Conservation (phyloP, 2,329 filamentous ascomycete species). For the Aaosphaeria pasadenensis region DNA sequence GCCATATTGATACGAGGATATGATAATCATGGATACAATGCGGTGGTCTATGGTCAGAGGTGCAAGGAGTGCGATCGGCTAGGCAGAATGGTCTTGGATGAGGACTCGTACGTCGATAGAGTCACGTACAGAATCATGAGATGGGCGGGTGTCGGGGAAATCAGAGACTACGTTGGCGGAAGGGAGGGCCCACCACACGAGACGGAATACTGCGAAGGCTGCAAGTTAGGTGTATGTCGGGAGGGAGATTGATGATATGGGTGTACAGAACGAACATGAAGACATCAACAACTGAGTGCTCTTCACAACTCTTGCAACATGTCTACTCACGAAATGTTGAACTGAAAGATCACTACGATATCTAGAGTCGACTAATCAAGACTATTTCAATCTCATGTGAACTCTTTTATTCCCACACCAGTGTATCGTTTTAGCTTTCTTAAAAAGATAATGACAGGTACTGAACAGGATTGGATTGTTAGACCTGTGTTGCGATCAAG, state of each 20-base stretch:
- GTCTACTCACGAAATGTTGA: no score
- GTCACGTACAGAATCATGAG: slow-evolving; percentile 18
- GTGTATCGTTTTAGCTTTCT: no score
- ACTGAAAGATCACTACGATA: no score
- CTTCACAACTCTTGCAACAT: no score
- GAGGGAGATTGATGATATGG: not conserved
- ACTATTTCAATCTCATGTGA: no score
- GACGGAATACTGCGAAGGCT: slow-evolving; percentile 8
- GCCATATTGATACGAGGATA: slow-evolving; percentile 13
- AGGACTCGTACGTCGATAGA: slow-evolving; percentile 16
- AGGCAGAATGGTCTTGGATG: slow-evolving; percentile 11
- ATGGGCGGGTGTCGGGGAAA: slow-evolving; percentile 15
- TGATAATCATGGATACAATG: slow-evolving; percentile 13
- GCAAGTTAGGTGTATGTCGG: slow-evolving; percentile 9
- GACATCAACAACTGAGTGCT: no score
- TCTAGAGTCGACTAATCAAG: no score
- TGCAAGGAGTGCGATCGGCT: slow-evolving; percentile 15
- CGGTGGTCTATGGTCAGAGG: slow-evolving; percentile 15
- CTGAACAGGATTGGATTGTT: no score
- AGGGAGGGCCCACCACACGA: slow-evolving; percentile 6
- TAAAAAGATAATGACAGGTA: no score
- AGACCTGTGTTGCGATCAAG: no score
- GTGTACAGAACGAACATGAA: no score
- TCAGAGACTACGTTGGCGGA: not conserved
- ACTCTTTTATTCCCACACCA: no score